Conservation (phyloP, 1,284 basidiomycete species). For the Pseudozyma pruni region DNA sequence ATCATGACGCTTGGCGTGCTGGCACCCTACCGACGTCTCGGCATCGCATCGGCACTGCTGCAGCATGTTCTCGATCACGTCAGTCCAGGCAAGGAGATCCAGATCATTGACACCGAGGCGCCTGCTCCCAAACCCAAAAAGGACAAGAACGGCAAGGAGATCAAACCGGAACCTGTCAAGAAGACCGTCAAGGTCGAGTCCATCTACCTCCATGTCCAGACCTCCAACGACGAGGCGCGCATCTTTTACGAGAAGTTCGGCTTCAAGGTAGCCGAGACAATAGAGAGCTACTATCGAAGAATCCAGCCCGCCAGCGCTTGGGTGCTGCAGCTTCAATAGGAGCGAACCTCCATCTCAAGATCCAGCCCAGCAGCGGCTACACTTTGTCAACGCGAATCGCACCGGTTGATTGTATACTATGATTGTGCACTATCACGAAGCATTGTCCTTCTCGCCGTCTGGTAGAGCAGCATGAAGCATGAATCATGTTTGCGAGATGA, state of each 20-base stretch:
- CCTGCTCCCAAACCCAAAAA: conserved; percentile 30
- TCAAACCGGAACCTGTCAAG: conserved; percentile 34
- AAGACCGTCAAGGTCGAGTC: conserved; percentile 52
- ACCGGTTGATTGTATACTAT: conserved; percentile 11
- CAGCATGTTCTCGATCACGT: conserved; percentile 64
- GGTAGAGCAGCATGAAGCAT: no score
- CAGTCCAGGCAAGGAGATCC: conserved; percentile 54
- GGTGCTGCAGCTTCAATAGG: conserved; percentile 59
- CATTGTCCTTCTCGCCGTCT: not conserved
- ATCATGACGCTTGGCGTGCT: conserved; percentile 70
- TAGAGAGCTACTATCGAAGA: conserved; percentile 62
- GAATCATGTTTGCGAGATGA: no score
- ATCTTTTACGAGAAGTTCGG: conserved; percentile 68
- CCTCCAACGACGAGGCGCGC: conserved; percentile 66
- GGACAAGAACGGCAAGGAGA: conserved; percentile 58
- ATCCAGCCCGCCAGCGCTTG: conserved; percentile 68
- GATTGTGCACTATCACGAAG: conserved; percentile 2
- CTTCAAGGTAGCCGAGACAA: conserved; percentile 62
- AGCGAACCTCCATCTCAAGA: not conserved
- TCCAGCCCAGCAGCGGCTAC: not conserved
- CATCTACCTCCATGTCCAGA: conserved; percentile 69
- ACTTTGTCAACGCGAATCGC: not conserved
- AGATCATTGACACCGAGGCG: conserved; percentile 30
- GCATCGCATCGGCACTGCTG: conserved; percentile 66
- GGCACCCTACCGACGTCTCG: conserved; percentile 68